Base-by-base conservation (phyloP, 345 rosid genomes). In the Gossypium rotundifolium region DNA sequence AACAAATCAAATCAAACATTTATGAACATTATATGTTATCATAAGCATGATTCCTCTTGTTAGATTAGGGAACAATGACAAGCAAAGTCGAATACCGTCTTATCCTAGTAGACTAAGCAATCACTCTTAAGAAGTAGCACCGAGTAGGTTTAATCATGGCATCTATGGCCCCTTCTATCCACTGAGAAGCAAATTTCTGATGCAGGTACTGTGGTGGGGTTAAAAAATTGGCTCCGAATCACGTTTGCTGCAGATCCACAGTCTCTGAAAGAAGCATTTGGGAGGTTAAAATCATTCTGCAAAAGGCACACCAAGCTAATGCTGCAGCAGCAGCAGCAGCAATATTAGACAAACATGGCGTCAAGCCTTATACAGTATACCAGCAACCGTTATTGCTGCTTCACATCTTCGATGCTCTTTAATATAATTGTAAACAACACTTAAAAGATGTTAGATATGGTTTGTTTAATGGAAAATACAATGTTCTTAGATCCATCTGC, bases 171-270 rank as follows among this genome's bases (percentile, higher is more conserved):
- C 1, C 40, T 33, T 33, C 40, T 33, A 33, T 33, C 7, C 40
- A 33, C 40, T 33, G 40, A 33, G 55, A 18, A 29, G 16, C 38
- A 14, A 45, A 23, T 72, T 59, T 59, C 13, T 60, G 62, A 58
- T 77, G 80, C 85, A 94, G 98, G 98, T 73, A 84, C 93, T 17
- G 90, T 95, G 0, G 95, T 94, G 65, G 98, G 98, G 73, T 79
- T 89, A 18, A 88, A 87, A 67, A 79, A 92, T 74, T 92, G 98
- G 97, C 67, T 92, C 9, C 89, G 98, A 12, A 75, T 94, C 63
- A 94, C 96, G 6, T 94, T 92, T 51, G 98, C 97, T 1, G 95
- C 79, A 0, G 95, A 94, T 81, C 90, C 92, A 25, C 71, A 63
- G 18, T 82, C 92, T 2, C 89, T 90, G 0, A 94, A 85, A 80